A percentile compares a stretch with the other conserved stretches of the same genome.
Evolutionary conservation across 345 rosid species (phyloP).

Genomic region (Durio zibethinus): DNA sequence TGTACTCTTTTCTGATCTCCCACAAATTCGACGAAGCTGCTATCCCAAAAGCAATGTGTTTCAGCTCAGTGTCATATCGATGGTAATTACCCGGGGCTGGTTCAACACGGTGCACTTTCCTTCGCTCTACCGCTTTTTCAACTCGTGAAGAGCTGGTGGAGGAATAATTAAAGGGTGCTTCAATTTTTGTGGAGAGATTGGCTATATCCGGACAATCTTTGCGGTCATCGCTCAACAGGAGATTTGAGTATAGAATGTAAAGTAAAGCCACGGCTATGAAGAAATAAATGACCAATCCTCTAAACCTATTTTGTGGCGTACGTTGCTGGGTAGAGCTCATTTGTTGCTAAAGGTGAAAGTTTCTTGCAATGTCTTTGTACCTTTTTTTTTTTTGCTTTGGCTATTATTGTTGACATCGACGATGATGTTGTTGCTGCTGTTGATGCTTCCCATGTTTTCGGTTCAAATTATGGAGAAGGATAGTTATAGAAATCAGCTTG

Average conservation of each 20-base stretch:
- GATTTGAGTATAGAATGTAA: slow-evolving; percentile 48
- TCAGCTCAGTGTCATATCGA: slow-evolving; percentile 42
- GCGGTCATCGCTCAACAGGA: slow-evolving; percentile 28
- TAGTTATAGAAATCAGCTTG: slow-evolving; percentile 7
- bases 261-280: slow-evolving; percentile 43
- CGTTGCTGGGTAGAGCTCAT: slow-evolving; percentile 25
- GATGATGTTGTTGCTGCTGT: not conserved
- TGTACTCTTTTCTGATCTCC: slow-evolving; percentile 75
- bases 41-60: slow-evolving; percentile 72
- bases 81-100: slow-evolving; percentile 16
- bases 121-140: not conserved
- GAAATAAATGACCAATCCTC: slow-evolving; percentile 40
- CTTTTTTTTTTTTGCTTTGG: slow-evolving; percentile 10
- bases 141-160: slow-evolving; percentile 17
- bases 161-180: not conserved
- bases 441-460: slow-evolving; percentile 13
- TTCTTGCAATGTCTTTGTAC: slow-evolving; percentile 4
- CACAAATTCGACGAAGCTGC: slow-evolving; percentile 65
- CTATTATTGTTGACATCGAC: not conserved
- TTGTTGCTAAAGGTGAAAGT: slow-evolving; percentile 1
- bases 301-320: slow-evolving; percentile 23
- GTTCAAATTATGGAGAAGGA: slow-evolving; percentile 11
- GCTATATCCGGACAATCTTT: slow-evolving; percentile 19
- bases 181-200: slow-evolving; percentile 17
- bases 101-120: slow-evolving; percentile 6